These are phyloP conservation scores for Cylindricascospora bacillispora DNA, from an alignment of 1,139 yeast genomes.

Conservation along the genomic window DNA sequence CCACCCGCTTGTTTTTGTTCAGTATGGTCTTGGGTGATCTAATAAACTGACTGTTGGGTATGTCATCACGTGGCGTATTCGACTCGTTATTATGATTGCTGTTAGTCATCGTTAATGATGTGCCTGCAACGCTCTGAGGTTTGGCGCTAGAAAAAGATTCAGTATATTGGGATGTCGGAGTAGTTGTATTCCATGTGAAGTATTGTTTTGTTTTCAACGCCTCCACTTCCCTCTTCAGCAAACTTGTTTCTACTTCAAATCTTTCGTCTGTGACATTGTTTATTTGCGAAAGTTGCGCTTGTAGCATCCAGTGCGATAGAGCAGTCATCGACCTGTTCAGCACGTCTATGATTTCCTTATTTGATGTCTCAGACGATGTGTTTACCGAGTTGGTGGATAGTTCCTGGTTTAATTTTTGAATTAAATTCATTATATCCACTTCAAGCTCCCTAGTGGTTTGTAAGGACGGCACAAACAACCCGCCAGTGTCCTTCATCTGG, in stretches of 20 bases:
- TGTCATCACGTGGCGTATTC: too few species aligned
- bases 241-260: conserved; percentile 14
- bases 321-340: conserved; percentile 19
- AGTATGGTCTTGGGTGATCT: too few species aligned
- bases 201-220: conserved; percentile 13
- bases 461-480: conserved; percentile 14
- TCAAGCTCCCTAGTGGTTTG: conserved; percentile 16
- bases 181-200: too few species aligned
- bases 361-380: too few species aligned
- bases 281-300: conserved; percentile 20
- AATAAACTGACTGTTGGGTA: too few species aligned
- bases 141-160: too few species aligned
- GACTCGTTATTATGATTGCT: too few species aligned
- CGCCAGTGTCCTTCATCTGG: too few species aligned
- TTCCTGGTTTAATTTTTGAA: conserved; percentile 10
- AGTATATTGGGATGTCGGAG: too few species aligned
- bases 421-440: conserved; percentile 9
- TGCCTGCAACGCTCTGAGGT: too few species aligned
- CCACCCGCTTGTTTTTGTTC: too few species aligned
- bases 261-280: conserved; percentile 14
- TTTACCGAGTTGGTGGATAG: conserved; percentile 5
- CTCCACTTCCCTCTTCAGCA: conserved; percentile 18
- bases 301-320: conserved; percentile 23
- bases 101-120: not conserved
- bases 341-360: conserved; percentile 11